Conservation (phyloP, 331 rosid genomes). For the Quercus phellos region DNA sequence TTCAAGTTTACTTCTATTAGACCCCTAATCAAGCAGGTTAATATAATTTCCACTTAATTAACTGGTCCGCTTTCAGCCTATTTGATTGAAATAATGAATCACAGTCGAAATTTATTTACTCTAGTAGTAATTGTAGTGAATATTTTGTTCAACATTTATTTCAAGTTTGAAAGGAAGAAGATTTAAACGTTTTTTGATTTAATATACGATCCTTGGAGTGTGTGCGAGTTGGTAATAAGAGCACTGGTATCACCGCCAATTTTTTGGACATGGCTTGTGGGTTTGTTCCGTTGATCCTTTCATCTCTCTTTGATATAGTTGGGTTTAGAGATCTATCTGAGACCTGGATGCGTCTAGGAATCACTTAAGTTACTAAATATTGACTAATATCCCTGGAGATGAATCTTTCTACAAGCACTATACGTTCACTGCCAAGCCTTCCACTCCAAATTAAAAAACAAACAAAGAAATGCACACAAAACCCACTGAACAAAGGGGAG, state of each 20-base stretch:
- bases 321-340: constrained; percentile 27
- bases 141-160: constrained; percentile 10
- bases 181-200: constrained; percentile 12
- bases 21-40: neutral
- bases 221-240: constrained; percentile 28
- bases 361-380: constrained; percentile 30
- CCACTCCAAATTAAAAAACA: too few species aligned
- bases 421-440: too few species aligned
- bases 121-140: neutral
- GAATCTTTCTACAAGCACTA: too few species aligned
- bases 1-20: neutral
- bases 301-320: constrained; percentile 29
- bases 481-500: too few species aligned
- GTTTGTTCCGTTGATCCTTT: constrained; percentile 33
- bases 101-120: neutral
- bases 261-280: constrained; percentile 22
- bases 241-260: constrained; percentile 35
- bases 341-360: constrained; percentile 38
- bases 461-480: too few species aligned
- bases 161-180: constrained; percentile 13
- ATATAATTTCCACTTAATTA: neutral
- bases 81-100: constrained; percentile 8
- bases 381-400: constrained; percentile 43
- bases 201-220: constrained; percentile 26
- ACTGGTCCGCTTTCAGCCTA: constrained; percentile 13